These are phyloP conservation scores for Plasmodium gonderi DNA, from an alignment of 169 alveolate species.

Conservation along the genomic window DNA sequence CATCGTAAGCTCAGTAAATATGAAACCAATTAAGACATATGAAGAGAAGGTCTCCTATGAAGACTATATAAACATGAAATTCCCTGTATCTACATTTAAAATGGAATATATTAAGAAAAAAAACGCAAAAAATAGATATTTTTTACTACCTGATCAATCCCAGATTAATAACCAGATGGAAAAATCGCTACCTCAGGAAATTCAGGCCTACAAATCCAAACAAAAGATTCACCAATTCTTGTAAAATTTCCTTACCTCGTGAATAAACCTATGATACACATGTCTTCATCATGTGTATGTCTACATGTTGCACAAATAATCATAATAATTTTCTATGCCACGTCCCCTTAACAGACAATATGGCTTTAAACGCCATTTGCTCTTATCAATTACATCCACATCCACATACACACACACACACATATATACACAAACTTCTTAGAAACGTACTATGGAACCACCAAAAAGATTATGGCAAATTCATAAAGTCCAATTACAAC, in stretches of 20 bases:
- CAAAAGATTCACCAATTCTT: conserved; percentile 15
- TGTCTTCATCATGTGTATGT: too few species aligned
- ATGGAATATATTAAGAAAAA: conserved; percentile 5
- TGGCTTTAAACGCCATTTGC: neutral
- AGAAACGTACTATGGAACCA: conserved; percentile 3
- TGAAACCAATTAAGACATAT: conserved; percentile 70
- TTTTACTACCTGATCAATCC: neutral
- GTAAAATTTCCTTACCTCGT: neutral
- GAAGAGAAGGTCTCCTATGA: conserved; percentile 64
- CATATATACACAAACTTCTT: neutral
- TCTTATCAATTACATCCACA: neutral
- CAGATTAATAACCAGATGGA: neutral
- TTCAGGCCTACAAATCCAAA: neutral
- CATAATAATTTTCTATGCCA: too few species aligned
- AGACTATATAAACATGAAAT: conserved; percentile 11
- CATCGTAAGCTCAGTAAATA: conserved; percentile 48
- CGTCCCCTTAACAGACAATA: neutral
- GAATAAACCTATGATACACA: too few species aligned
- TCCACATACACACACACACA: neutral
- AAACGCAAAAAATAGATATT: neutral
- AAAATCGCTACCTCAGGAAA: neutral
- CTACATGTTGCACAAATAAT: too few species aligned
- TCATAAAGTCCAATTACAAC: conserved; percentile 16
- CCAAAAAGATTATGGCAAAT: conserved; percentile 21
- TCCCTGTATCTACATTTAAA: neutral